Base-by-base conservation (phyloP, 2,329 filamentous ascomycete species). In the Decorospora gaudefroyi region DNA sequence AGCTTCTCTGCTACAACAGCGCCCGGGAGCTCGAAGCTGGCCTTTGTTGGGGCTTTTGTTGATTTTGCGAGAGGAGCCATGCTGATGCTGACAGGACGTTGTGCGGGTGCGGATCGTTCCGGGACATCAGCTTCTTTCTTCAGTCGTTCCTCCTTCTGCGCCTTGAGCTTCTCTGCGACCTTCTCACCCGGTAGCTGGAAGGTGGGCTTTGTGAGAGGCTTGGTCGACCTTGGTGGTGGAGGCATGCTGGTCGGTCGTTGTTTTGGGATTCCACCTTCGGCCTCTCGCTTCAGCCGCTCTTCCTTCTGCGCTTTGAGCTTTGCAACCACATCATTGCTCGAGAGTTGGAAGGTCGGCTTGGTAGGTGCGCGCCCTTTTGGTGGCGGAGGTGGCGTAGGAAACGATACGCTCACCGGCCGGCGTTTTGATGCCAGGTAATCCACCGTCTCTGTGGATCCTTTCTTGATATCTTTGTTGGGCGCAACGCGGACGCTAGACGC, bases 101-200 rank as follows among this genome's bases (percentile, higher is more conserved):
- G 40, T 4, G 16, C 22, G 4, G 43, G 38, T n/a, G 22, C 38
- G 8, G 30, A 18, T 12, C 37, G 42, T 10, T 42, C 41, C n/a
- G 43, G 41, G 29, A 44, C 54, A 32, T 53, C 43, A 15, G 49
- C 43, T 37, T 63, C 61, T 39, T 70, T 71, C 48, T 60, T 61
- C 9, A 61, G 45, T 3, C 66, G 62, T 28, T 67, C 66, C 29
- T 69, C 66, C 16, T 59, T 66, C 19, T 63, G 59, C 25, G 59
- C 64, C 41, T 62, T 68, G 7, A 69, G 49, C 34, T 59, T 64
- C 25, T 64, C 65, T 3, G 66, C 76, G 7, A 79, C 67, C 10
- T 72, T 77, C 51, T 81, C 79, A 10, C 79, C 78, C 1, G 79
- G 77, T 0, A 82, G 69, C 36, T 75, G 68, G 55, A 82, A 82